A percentile compares a stretch with the other conserved stretches of the same genome.
Conservation (phyloP, 2,329 filamentous ascomycete genomes). For the Neonectria ditissima region DNA sequence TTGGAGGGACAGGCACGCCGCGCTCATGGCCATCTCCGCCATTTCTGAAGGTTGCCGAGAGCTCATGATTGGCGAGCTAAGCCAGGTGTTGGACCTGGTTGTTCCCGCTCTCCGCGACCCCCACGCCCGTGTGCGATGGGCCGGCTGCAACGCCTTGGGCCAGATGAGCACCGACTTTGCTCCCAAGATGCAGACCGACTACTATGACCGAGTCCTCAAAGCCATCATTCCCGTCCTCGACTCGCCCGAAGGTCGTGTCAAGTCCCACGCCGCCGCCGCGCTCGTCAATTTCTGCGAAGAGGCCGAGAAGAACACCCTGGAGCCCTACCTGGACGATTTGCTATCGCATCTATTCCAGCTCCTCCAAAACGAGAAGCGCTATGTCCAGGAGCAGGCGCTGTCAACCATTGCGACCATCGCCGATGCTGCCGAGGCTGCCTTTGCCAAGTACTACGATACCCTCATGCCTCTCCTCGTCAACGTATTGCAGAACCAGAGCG, state of each 20-base stretch:
- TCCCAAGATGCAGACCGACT: conserved; percentile 96
- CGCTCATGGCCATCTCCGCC: conserved; percentile 97
- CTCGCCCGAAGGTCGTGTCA: conserved; percentile 91
- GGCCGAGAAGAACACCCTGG: conserved; percentile 89
- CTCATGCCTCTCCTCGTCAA: conserved; percentile 95
- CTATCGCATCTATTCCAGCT: conserved; percentile 87
- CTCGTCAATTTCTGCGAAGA: conserved; percentile 99
- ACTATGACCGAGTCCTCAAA: conserved; percentile 86
- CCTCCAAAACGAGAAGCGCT: conserved; percentile 91
- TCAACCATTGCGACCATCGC: conserved; percentile 99
- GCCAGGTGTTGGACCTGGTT: conserved; percentile 94
- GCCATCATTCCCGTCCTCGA: conserved; percentile 93
- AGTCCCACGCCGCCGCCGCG: conserved; percentile 96
- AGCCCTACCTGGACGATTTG: conserved; percentile 92
- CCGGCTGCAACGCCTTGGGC: conserved; percentile 96
- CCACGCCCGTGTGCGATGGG: conserved; percentile 95
- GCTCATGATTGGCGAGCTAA: conserved; percentile 93
- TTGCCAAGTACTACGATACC: conserved; percentile 93
- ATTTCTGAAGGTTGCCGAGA: conserved; percentile 98
- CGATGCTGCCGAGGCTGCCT: conserved; percentile 96
- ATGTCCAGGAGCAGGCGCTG: conserved; percentile 96
- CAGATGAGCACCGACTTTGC: conserved; percentile 99
- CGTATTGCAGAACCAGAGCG: conserved; percentile 88
- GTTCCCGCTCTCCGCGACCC: conserved; percentile 89
- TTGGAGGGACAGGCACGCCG: conserved; percentile 96